These are phyloP conservation scores for Solanum hybrid DNA, from an alignment of 305 asterid species.

Conservation along the genomic window DNA sequence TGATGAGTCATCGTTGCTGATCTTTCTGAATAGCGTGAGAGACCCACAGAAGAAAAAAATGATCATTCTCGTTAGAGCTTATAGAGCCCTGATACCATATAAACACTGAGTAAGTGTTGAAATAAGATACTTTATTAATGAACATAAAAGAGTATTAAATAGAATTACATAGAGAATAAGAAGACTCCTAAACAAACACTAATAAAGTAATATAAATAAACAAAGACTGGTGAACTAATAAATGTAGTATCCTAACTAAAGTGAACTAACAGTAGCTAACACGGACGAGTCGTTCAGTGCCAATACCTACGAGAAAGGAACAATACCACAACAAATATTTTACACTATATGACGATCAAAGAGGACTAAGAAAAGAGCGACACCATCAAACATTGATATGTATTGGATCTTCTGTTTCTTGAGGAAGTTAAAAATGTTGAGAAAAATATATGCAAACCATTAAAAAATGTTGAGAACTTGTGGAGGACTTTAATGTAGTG, in stretches of 20 bases:
- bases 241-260: background rate
- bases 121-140: background rate
- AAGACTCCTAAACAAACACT: background rate
- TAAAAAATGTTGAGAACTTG: background rate
- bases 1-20: too few species aligned
- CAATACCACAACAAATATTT: background rate
- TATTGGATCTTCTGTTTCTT: background rate
- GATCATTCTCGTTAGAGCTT: background rate
- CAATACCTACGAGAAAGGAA: background rate
- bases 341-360: background rate
- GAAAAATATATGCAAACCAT: background rate
- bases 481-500: background rate
- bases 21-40: background rate
- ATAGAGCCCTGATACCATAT: background rate
- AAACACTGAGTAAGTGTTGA: background rate
- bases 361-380: background rate
- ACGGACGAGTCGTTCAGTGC: rapidly evolving
- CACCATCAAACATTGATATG: background rate
- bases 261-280: background rate
- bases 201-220: too few species aligned
- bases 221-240: rapidly evolving
- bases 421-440: background rate
- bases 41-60: background rate
- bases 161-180: background rate
- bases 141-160: background rate